Percentiles rank a stretch among this genome's conserved stretches.
Conservation (phyloP, 768 basidiomycete genomes). For the Serendipita sp. region DNA sequence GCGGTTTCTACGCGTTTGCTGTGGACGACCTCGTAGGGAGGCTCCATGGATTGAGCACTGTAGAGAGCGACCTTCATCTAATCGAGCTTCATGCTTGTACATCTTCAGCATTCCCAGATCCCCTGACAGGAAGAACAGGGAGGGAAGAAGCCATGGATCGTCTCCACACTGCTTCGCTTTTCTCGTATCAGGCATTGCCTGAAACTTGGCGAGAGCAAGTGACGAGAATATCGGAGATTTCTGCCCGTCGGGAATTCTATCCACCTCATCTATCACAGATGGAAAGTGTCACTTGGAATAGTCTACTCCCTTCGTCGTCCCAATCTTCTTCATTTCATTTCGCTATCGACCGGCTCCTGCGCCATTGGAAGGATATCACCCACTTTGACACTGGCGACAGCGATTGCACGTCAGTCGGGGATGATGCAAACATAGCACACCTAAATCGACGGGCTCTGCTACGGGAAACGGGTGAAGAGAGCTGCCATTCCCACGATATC, state of each 20-base stretch:
- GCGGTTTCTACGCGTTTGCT: conserved; percentile 19
- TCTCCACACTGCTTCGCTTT: conserved; percentile 24
- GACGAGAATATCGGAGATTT: conserved; percentile 21
- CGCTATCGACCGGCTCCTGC: too few species aligned
- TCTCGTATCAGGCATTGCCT: conserved; percentile 27
- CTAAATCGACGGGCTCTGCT: too few species aligned
- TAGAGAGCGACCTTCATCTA: conserved; percentile 22
- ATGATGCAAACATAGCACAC: too few species aligned
- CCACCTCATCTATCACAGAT: conserved; percentile 24
- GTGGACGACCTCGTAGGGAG: conserved; percentile 21
- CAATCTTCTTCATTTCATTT: conserved; percentile 21
- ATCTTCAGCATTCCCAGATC: conserved; percentile 29
- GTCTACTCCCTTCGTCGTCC: conserved; percentile 13
- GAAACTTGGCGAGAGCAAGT: conserved; percentile 22
- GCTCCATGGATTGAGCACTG: conserved; percentile 17
- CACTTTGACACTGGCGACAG: too few species aligned
- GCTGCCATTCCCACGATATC: too few species aligned
- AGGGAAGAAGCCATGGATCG: conserved; percentile 29
- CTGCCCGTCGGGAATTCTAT: conserved; percentile 25
- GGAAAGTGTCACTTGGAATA: conserved; percentile 26
- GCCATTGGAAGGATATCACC: too few species aligned
- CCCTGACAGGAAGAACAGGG: conserved; percentile 29
- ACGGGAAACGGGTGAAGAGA: too few species aligned
- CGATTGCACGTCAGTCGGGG: too few species aligned
- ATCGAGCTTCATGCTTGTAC: conserved; percentile 33